phyloP scores from a whole-genome alignment of 176 grass and related monocot genomes.

The Lolium perenne region DNA sequence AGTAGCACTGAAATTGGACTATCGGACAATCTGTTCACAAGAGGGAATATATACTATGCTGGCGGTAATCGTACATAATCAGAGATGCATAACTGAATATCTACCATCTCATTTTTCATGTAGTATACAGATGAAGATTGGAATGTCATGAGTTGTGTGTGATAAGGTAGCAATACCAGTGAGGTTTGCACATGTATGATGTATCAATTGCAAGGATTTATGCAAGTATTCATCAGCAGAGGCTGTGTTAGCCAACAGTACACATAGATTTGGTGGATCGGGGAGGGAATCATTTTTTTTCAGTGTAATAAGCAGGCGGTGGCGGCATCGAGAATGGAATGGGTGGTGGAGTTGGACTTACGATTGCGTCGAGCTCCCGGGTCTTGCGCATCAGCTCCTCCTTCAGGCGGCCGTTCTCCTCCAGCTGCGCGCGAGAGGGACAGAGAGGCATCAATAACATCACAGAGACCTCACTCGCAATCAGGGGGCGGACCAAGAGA shows the following conservation, averaged over 20 bases:
- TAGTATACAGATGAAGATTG: background rate
- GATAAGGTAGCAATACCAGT: background rate
- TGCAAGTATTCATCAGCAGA: background rate
- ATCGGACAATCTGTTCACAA: background rate
- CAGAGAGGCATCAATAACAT: background rate
- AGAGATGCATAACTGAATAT: background rate
- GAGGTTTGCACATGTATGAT: background rate
- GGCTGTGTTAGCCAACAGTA: background rate
- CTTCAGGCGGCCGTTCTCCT: slow-evolving; percentile 90
- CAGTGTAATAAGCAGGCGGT: background rate
- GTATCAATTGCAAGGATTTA: background rate
- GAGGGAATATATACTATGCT: background rate
- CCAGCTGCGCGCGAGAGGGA: slow-evolving; percentile 48
- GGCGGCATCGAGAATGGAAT: background rate
- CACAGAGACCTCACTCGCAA: background rate
- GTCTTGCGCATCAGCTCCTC: slow-evolving; percentile 81
- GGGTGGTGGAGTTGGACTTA: slow-evolving; percentile 40
- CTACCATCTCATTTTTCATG: background rate
- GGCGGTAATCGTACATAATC: background rate
- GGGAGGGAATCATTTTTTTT: background rate
- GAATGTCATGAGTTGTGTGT: background rate
- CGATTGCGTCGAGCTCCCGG: slow-evolving; percentile 67
- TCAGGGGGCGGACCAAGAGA: background rate
- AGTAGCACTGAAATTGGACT: background rate
- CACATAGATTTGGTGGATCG: background rate